Base-by-base conservation (phyloP, 1,284 basidiomycete species). In the Trametes hirsuta region DNA sequence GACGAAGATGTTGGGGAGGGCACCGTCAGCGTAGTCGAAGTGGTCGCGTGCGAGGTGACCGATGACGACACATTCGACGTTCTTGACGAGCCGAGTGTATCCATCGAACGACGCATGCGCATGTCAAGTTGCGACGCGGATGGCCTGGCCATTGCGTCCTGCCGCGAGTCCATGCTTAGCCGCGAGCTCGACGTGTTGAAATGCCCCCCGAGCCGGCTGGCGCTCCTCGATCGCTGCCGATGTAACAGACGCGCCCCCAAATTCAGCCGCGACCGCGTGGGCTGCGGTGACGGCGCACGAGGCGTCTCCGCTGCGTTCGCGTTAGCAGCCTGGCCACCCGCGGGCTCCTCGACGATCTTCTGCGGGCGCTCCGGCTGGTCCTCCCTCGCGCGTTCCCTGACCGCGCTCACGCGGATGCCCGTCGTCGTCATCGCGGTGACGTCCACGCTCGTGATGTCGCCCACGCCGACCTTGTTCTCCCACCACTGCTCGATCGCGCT, bases 381-480 rank as follows among this genome's bases (percentile, higher is more conserved):
- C 22, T 66, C 67, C 9, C 55, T 10, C 24, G 64, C 61, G 37
- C 63, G 62, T 52, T 64, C 68, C n/a, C 67, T 54, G 18, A 69
- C 58, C 21, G 69, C 69, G 48, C 65, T 67, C 30, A 69, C 68
- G 12, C 65, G 57, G 25, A 67, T 61, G 15, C 66, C 65, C 18
- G 63, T 60, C 61, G 66, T 57, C 45, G 66, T 62, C 30, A 68
- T 61, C 47, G 68, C 59, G 37, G 48, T 41, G 49, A 58, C 25
- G 65, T 59, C 58, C 55, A 63, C 48, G 70, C 67, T 62, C 24
- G 70, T 71, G 50, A 81, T 76, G 74, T 91, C 86, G 34, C 87
- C 85, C 14, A 82, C 89, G 1, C 90, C 90, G 4, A 91, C 83
- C 49, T 79, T 82, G 62, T 78, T 82, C 75, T 92, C 90, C 90